Evolutionary conservation across 2,329 filamentous ascomycete genomes (phyloP).

Genomic region (Ophiostoma sp.): DNA sequence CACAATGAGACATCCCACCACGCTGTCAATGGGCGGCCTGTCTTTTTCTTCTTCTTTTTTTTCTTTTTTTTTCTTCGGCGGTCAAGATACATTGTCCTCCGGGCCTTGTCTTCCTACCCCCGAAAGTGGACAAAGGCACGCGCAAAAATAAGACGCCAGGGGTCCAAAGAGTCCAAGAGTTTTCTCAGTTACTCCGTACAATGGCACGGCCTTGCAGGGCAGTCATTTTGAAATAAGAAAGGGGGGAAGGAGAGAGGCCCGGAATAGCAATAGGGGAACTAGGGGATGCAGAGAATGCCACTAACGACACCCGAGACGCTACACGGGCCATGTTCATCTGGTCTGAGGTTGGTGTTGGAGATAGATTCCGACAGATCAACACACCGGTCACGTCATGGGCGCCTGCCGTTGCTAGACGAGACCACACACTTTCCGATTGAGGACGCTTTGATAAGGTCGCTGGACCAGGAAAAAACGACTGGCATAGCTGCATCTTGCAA

Average conservation of each 20-base stretch:
- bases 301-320: not conserved
- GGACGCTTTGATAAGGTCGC: not conserved
- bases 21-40: not conserved
- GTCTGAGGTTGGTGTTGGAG: not conserved
- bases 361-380: conserved; percentile 1
- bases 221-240: not conserved
- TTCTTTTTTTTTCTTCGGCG: not conserved
- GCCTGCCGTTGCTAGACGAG: not conserved
- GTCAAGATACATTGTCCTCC: not conserved
- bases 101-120: not conserved
- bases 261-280: not conserved
- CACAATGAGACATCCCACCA: not conserved
- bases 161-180: not conserved
- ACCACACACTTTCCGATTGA: not conserved
- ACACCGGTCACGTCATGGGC: conserved; percentile 17
- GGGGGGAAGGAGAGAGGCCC: not conserved
- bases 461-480: not conserved
- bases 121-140: conserved; percentile 9
- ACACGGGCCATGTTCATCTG: conserved; percentile 9
- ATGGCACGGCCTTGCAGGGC: conserved; percentile 1
- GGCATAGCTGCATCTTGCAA: not conserved
- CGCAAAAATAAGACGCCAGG: not conserved
- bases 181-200: not conserved
- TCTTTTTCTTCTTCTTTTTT: not conserved
- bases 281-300: not conserved